Conservation (phyloP, 139 green algal genomes). For the Coelastrella sp. region DNA sequence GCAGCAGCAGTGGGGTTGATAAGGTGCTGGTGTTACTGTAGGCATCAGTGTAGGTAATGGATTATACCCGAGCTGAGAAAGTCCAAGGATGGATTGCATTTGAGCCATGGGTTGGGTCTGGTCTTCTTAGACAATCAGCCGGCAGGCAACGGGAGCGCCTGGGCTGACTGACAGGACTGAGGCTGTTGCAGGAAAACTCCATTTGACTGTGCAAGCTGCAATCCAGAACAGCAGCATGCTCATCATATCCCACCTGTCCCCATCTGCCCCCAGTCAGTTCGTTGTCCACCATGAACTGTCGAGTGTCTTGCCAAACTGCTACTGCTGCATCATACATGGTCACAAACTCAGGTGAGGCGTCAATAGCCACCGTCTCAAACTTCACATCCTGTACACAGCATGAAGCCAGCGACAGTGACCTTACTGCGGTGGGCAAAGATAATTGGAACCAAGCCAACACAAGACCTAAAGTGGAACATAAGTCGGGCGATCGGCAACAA, state of each 20-base stretch:
- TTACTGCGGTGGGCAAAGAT: too few relatives aligned
- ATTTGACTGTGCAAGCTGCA: too few relatives aligned
- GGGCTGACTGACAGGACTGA: neutral
- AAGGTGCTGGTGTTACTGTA: neutral
- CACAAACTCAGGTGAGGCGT: slow-evolving; percentile 50
- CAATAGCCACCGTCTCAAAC: slow-evolving; percentile 57
- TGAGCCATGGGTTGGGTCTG: too few relatives aligned
- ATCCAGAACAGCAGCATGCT: too few relatives aligned
- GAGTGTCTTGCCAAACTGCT: slow-evolving; percentile 57
- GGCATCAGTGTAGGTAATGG: neutral
- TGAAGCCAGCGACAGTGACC: neutral
- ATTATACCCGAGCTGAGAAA: too few relatives aligned
- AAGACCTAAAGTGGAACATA: too few relatives aligned
- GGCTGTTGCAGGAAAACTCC: too few relatives aligned
- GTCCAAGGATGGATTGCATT: too few relatives aligned
- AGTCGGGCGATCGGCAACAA: too few relatives aligned
- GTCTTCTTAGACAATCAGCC: neutral
- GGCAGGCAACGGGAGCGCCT: neutral
- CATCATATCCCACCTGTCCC: neutral
- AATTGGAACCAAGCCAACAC: too few relatives aligned
- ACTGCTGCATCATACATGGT: slow-evolving; percentile 62
- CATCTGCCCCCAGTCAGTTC: neutral
- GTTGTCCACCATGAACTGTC: neutral
- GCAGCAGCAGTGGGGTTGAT: neutral
- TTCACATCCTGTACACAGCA: slow-evolving; percentile 53